Evolutionary conservation across 805 yeast species (phyloP).

Genomic region (Nadsonia fulvescens): DNA sequence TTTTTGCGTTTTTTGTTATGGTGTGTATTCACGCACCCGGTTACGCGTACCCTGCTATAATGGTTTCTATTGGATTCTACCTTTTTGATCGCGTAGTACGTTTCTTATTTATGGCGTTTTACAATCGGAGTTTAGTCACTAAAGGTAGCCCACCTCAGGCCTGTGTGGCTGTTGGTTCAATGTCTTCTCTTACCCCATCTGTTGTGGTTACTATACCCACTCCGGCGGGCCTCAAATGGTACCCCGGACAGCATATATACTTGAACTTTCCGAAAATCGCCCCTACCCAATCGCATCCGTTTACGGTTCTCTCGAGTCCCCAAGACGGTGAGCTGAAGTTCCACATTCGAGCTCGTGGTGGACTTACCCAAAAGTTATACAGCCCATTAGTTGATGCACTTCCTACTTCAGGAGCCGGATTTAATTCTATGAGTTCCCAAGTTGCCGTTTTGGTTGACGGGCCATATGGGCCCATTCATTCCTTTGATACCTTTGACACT

Average conservation of each 20-base stretch:
- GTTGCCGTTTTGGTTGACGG: constrained; percentile 24
- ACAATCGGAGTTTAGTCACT: constrained; percentile 7
- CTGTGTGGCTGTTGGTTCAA: constrained; percentile 4
- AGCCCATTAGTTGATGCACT: constrained; percentile 14
- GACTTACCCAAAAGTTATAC: constrained; percentile 25
- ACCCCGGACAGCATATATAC: constrained; percentile 29
- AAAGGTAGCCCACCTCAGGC: constrained; percentile 8
- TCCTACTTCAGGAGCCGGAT: constrained; percentile 11
- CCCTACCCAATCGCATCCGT: constrained; percentile 28
- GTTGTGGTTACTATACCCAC: constrained; percentile 4
- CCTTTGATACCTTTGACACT: constrained; percentile 26
- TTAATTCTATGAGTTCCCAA: constrained; percentile 7
- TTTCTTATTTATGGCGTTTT: constrained; percentile 5
- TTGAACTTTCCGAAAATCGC: constrained; percentile 24
- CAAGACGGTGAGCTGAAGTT: constrained; percentile 23
- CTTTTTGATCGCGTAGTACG: constrained; percentile 12
- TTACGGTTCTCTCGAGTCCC: constrained; percentile 26
- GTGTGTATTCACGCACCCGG: constrained; percentile 11
- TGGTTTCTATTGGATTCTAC: constrained; percentile 12
- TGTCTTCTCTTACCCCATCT: no score
- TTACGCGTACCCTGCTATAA: constrained; percentile 11
- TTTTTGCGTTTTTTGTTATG: constrained; percentile 11
- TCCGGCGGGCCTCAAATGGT: constrained; percentile 18
- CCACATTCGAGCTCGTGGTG: constrained; percentile 24
- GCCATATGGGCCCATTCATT: constrained; percentile 25